Conservation (phyloP, 2,329 filamentous ascomycete species). For the Cercospora sp. region DNA sequence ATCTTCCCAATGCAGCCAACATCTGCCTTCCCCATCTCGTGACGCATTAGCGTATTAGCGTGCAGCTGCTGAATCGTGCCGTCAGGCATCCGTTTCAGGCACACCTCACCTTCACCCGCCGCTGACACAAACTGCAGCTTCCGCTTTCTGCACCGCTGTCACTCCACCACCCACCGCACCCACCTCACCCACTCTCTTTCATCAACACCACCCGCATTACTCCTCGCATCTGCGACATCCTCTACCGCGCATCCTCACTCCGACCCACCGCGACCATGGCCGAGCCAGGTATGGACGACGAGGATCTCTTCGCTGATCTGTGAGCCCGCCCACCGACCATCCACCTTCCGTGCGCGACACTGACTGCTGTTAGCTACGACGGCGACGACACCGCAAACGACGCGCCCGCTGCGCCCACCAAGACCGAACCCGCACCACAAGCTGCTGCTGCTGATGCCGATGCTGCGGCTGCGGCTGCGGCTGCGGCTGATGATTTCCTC, state of each 20-base stretch:
- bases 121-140: constrained; percentile 6
- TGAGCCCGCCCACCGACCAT: constrained; percentile 51
- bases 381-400: constrained; percentile 63
- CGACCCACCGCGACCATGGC: constrained; percentile 58
- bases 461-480: constrained; percentile 20
- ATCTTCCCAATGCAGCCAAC: constrained; percentile 3
- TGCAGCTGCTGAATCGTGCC: not conserved
- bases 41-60: not conserved
- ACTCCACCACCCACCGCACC: not conserved
- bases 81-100: not conserved
- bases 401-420: constrained; percentile 19
- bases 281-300: constrained; percentile 76
- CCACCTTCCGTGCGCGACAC: not conserved
- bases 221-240: constrained; percentile 23
- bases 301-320: constrained; percentile 95
- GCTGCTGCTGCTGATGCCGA: constrained; percentile 12
- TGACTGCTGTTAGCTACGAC: constrained; percentile 35
- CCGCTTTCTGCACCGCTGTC: not conserved
- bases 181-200: not conserved
- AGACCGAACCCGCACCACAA: constrained; percentile 26
- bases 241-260: not conserved
- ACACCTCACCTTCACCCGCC: not conserved
- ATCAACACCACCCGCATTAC: not conserved
- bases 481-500: constrained; percentile 13
- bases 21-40: not conserved